Evolutionary conservation across 2,329 filamentous ascomycete genomes (phyloP), one percentile per base, ranked within the genome.

Genomic region (Beauveria australis): DNA sequence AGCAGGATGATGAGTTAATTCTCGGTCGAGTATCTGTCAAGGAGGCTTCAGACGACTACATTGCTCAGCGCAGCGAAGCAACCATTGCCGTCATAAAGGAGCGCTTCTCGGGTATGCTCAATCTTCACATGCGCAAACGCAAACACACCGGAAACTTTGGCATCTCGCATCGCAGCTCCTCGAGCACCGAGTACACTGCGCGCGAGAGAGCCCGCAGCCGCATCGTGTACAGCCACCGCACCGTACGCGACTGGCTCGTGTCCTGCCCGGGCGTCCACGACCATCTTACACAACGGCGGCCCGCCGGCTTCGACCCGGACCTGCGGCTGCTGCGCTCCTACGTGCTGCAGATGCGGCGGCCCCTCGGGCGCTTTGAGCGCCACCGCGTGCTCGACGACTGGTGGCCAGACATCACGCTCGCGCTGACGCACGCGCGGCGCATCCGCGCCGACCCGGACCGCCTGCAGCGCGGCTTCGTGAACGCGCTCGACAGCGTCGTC

Each of bases 341-440:
- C 52, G 59, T 74, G 2, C 65, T 74, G 0, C 71, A 67, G 1
- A 65, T 75, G 53, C 74, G 74, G 59, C 41, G 64, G 4, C 67
- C 73, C 0, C 66, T 75, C 0, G 70, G 71, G n/a, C 66, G 68
- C 26, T 61, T 73, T 18, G 73, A 75, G 56, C 71, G 70, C 44
- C 73, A 75, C 22, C 72, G 73, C 5, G 65, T 73, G 1, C 62
- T 75, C 16, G 73, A 75, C 19, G 73, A 75, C 46, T 75, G 73
- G 73, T 75, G 72, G 49, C 73, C 73, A 0, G 73, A 72, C 6
- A 73, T 75, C 55, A 69, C 68, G 0, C 66, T 75, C 1, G 71
- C 73, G n/a, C 67, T 75, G 64, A 70, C 73, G 0, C 73, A 75
- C 51, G 71, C 73, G 5, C 64, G 73, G 19, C 63, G 70, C 53